Evolutionary conservation across 768 basidiomycete species (phyloP).

Genomic region (Coprinopsis strossmayeri): DNA sequence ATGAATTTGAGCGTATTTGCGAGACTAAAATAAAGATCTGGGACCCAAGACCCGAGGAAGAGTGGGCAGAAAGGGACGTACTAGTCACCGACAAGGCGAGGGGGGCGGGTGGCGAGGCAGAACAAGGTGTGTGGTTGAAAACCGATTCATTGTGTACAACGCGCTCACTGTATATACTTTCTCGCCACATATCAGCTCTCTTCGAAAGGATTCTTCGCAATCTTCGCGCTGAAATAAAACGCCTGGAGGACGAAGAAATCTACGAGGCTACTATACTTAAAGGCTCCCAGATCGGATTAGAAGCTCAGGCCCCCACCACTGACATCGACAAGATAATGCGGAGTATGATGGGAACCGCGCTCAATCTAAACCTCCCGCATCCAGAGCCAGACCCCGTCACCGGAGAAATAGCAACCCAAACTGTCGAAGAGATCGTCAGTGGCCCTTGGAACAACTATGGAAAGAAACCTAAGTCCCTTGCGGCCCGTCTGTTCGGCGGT

Average conservation of each 20-base stretch:
- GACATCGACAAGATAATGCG: conserved; percentile 46
- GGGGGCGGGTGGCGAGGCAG: conserved; percentile 19
- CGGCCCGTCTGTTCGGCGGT: background rate
- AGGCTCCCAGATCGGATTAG: conserved; percentile 38
- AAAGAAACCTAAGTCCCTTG: conserved; percentile 8
- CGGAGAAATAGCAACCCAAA: conserved; percentile 8
- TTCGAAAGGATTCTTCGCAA: conserved; percentile 30
- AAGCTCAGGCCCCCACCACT: conserved; percentile 34
- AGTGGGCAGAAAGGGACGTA: conserved; percentile 31
- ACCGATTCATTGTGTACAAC: background rate
- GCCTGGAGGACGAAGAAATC: conserved; percentile 41
- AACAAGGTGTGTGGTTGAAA: conserved; percentile 25
- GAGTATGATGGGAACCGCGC: conserved; percentile 41
- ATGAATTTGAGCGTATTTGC: conserved; percentile 37
- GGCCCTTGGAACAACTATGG: conserved; percentile 32
- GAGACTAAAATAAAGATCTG: conserved; percentile 31
- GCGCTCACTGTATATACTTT: background rate
- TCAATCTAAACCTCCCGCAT: conserved; percentile 15
- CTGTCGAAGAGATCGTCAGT: conserved; percentile 18
- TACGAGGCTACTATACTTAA: conserved; percentile 41
- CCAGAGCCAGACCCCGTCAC: conserved; percentile 9
- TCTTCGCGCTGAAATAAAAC: conserved; percentile 30
- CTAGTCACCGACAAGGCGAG: conserved; percentile 25
- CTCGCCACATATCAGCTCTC: conserved; percentile 5
- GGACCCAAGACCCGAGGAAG: conserved; percentile 32